phyloP scores from a whole-genome alignment of 2,329 filamentous ascomycete species.

The Dothiorella sarmentorum region DNA sequence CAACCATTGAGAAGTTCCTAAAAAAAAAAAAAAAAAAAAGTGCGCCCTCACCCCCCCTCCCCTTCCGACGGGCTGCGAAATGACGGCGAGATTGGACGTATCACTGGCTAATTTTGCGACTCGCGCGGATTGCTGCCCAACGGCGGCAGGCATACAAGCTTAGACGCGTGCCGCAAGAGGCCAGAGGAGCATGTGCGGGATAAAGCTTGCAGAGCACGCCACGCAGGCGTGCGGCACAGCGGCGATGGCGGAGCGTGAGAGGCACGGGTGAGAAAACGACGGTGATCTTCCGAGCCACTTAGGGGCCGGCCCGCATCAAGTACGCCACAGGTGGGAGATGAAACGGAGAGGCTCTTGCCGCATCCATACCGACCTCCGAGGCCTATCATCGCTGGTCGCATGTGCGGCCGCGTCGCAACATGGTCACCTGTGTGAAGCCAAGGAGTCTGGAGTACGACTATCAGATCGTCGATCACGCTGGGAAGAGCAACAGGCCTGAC shows the following conservation, averaged over 20 bases:
- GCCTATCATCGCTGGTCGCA: not conserved
- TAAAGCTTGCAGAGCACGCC: conserved; percentile 17
- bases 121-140: conserved; percentile 13
- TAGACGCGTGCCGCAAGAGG: conserved; percentile 15
- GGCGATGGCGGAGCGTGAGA: not conserved
- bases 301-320: conserved; percentile 12
- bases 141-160: conserved; percentile 14
- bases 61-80: not conserved
- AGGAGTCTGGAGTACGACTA: not conserved
- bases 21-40: too few species aligned
- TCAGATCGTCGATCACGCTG: conserved; percentile 12
- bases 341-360: conserved; percentile 11
- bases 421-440: conserved; percentile 1
- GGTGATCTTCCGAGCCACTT: conserved; percentile 11
- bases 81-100: conserved; percentile 11
- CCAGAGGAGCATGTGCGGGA: conserved; percentile 13
- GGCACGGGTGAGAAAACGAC: not conserved
- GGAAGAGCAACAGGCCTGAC: not conserved
- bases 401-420: conserved; percentile 5
- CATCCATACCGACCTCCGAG: conserved; percentile 13
- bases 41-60: too few species aligned
- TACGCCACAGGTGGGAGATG: conserved; percentile 3
- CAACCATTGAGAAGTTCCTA: too few species aligned
- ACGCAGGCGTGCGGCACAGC: conserved; percentile 14
- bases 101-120: conserved; percentile 13